Conservation (phyloP, 2,329 filamentous ascomycete genomes). For the Cladophialophora chaetospira region DNA sequence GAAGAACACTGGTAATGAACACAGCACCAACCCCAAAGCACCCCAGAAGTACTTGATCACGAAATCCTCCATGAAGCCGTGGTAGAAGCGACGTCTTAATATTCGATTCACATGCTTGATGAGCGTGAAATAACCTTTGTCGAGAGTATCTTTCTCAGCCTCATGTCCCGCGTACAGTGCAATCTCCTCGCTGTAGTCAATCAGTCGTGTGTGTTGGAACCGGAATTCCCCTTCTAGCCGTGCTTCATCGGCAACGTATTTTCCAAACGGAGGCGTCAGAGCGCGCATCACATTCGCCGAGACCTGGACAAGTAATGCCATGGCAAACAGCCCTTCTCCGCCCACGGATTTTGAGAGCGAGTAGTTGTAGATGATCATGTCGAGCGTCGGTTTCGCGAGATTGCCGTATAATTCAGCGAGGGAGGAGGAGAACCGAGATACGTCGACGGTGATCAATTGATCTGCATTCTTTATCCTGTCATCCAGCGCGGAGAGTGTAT, state of each 20-base stretch:
- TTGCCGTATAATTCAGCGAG: conserved; percentile 95
- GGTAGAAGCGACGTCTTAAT: conserved; percentile 83
- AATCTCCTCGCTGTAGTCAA: conserved; percentile 94
- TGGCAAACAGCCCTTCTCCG: conserved; percentile 91
- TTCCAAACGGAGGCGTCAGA: conserved; percentile 92
- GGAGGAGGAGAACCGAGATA: conserved; percentile 94
- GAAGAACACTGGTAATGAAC: conserved; percentile 94
- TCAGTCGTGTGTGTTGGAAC: conserved; percentile 90
- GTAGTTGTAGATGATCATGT: conserved; percentile 97
- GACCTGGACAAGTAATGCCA: conserved; percentile 89
- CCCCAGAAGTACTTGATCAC: conserved; percentile 99
- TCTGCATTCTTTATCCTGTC: conserved; percentile 98
- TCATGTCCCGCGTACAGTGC: conserved; percentile 90
- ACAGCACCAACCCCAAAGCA: conserved; percentile 84
- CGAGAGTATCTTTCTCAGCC: conserved; percentile 91
- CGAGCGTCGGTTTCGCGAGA: conserved; percentile 87
- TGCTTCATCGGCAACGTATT: conserved; percentile 96
- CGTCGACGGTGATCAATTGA: conserved; percentile 94
- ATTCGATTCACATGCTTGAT: conserved; percentile 99
- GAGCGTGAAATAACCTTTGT: conserved; percentile 97
- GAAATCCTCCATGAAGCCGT: conserved; percentile 99
- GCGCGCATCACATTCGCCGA: conserved; percentile 92
- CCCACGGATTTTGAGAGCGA: conserved; percentile 93
- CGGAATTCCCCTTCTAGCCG: conserved; percentile 93
- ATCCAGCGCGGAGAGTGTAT: conserved; percentile 90